Evolutionary conservation across 768 basidiomycete genomes (phyloP), one percentile per base, ranked within the genome.

Genomic region (Dacryopinax primogenitus): DNA sequence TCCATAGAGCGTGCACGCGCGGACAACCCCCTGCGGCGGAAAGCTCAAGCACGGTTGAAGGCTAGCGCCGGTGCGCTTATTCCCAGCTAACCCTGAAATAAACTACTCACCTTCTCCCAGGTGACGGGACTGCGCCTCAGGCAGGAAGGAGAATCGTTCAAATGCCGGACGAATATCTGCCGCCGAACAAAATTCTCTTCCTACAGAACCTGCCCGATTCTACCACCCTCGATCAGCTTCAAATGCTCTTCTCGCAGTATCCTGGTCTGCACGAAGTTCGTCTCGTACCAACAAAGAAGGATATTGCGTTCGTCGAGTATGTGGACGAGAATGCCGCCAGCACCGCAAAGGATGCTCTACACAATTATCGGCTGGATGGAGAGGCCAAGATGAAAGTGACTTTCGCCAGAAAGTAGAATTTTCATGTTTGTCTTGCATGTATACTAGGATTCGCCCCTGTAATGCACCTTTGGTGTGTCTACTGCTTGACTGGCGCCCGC

Each of bases 111-210:
- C 6, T 36, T 62, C 64, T 33, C 2, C 63, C 33, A 65, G 36
- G 67, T 87, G 73, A 68, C 21, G 88, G 88, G 28, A 83, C 80
- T 30, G 77, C 83, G 2, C 80, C 87, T 6, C 76, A 79, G 3
- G 84, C 89, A 11, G 83, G 86, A 76, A 83, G 89, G 44, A 89
- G 89, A 26, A 84, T 86, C 69, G 88, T 96, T 67, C 91, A 94
- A 74, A 96, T 98, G 92, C 94, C 95, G 39, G 96, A 99, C 86
- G 96, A 99, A 75, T 98, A 97, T 75, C 84, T 99, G 6, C 96
- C 96, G 1, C 95, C 96, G 37, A 99, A 99, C 87, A 93, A 94
- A 75, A 95, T 98, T 76, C 82, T 99, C 63, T 99, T 99, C 83
- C 74, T 99, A 69, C 96, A 99, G 77, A 97, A 97, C 74, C 80